Evolutionary conservation across 2,329 filamentous ascomycete species (phyloP).

Genomic region (Beauveria varroae): DNA sequence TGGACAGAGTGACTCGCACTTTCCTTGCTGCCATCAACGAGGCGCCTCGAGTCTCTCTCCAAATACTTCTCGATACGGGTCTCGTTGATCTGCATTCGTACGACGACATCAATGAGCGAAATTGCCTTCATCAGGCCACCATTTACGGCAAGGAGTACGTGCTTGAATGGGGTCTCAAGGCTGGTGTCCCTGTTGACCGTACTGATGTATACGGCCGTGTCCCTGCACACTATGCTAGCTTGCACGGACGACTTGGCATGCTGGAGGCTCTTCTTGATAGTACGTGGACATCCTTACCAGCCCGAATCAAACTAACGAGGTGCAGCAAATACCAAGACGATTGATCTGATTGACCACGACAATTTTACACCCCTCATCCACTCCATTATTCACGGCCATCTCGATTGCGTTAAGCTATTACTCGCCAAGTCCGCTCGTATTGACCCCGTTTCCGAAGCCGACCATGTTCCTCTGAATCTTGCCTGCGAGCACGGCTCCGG

Average conservation of each 20-base stretch:
- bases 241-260: constrained; percentile 85
- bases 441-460: constrained; percentile 75
- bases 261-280: constrained; percentile 64
- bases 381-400: constrained; percentile 80
- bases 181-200: constrained; percentile 67
- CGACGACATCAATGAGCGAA: constrained; percentile 96
- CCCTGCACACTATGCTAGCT: constrained; percentile 90
- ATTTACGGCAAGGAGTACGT: constrained; percentile 84
- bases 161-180: constrained; percentile 65
- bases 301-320: constrained; percentile 10
- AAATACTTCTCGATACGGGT: constrained; percentile 68
- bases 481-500: constrained; percentile 90
- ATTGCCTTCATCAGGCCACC: constrained; percentile 92
- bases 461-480: constrained; percentile 89
- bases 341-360: constrained; percentile 88
- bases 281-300: constrained; percentile 23
- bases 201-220: constrained; percentile 92
- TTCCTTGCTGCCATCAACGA: constrained; percentile 88
- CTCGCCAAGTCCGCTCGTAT: constrained; percentile 74
- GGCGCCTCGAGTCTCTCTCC: constrained; percentile 68
- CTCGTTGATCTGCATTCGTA: constrained; percentile 87
- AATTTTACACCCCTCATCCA: constrained; percentile 96
- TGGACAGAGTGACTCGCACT: constrained; percentile 77
- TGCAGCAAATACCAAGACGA: constrained; percentile 60
- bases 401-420: constrained; percentile 72